Evolutionary conservation across 345 rosid species (phyloP), one percentile per base, ranked within the genome.

Genomic region (Eucalyptus guilfoylei): DNA sequence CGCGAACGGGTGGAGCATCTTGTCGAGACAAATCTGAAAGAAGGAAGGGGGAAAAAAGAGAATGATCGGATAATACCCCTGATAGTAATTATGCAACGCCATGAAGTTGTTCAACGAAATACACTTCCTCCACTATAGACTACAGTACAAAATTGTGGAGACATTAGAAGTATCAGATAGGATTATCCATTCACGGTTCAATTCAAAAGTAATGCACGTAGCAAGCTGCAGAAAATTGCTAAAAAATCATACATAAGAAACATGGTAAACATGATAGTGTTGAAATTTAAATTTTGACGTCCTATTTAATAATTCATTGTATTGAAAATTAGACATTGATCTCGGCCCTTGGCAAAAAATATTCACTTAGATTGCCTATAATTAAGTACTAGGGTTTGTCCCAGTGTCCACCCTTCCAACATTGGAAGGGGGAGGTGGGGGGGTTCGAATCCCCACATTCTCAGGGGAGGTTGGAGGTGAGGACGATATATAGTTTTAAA

Each of bases 1-100:
- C 2, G 10, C 12, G 17, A 69, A 69, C 12, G 3, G 11, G 42
- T 32, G 42, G 80, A 32, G 42, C 80, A 69, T 69, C 42, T 32
- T 32, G 11, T 32, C 9, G 9, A 67, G 80, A 15, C 42, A 15
- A 11, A 40, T 32, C 42, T 32, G 12, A 69, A 69, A 64, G 19
- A 64, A 30, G 76, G 76, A n/a, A n/a, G 19, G 34, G 34, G 76
- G 10, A 49, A 32, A 32, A 69, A 32, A 69, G 80, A 69, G 80
- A 69, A 32, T 32, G 42, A 5, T 69, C 12, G 2, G 23, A 32
- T 32, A 32, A 80, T 87, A 95, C 99, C 95, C 93, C 96, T 86
- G 99, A 94, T 83, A 97, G 94, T 90, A 97, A 91, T 86, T 94
- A 96, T 89, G 98, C 94, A 90, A 93, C 94, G 67, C 99, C 99